Evolutionary conservation across 106 monocot genomes (phyloP), one percentile per base, ranked within the genome.

Genomic region (Amphibolis antarctica): DNA sequence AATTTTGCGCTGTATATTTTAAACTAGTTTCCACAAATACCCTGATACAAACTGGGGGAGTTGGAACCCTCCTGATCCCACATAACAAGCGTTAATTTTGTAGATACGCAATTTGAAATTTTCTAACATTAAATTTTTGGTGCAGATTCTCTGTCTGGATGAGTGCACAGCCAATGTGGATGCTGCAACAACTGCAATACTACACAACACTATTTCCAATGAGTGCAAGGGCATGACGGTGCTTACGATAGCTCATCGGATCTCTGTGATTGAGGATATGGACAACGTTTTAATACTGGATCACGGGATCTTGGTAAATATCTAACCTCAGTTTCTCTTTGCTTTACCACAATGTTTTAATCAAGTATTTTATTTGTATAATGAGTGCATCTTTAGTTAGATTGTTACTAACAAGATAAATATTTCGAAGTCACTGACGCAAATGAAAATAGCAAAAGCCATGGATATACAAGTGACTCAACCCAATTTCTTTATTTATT

Each of bases 151-250:
- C 46, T 98, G 86, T 63, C 74, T 98, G 75, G 96, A 98, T 67
- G 96, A 98, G 46, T 98, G 90, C 73, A 87, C 90, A 9, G 96
- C 96, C 18, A 98, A 82, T 77, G 57, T 87, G 65, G 90, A 98
- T 29, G 70, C 71, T 31, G 67, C 73, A 43, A 98, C 96, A 62
- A 82, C 96, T 52, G 46, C 71, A 25, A 24, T 81, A 11, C 73
- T 98, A 52, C 86, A 85, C 59, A 74, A 79, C 61, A 80, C 90
- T 12, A 90, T 98, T 68, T 88, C 80, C 10, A 72, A 69, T 28
- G 90, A 85, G 67, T 90, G 90, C 55, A 74, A 73, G 56, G 90
- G 76, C 71, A 80, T 85, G 66, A 98, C 96, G 19, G 90, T 98
- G 66, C 47, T 98, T 46, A 98, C 90, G 26, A 98, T 98, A 69